Evolutionary conservation across 192 early-diverging fungal genomes (phyloP), one percentile per base, ranked within the genome.

Genomic region (Martensiomyces pterosporus): DNA sequence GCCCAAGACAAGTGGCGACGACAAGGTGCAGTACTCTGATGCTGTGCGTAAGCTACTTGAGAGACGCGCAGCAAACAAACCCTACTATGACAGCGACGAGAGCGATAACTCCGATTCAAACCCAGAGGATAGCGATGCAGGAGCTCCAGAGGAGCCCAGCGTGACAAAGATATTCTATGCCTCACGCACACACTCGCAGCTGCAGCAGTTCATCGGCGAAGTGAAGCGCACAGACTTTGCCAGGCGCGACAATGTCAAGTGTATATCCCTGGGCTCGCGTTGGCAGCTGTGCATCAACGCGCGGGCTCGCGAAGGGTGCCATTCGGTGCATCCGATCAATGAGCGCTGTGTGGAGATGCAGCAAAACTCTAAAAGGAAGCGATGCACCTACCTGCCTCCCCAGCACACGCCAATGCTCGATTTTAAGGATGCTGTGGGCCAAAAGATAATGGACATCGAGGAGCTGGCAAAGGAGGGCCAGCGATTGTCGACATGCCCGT

Each of bases 321-420:
- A 41, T 10, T 54, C 61, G 0, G 62, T 60, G 14, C 24, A 48
- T 16, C 60, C 52, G 15, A 41, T 94, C 3, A 94, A 93, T 50
- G 94, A 98, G 43, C 63, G 63, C 9, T 98, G 94, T 56, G 58
- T 89, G 43, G 94, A 95, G 38, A 60, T 93, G 56, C 91, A 92
- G 61, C 58, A 60, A 38, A 51, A 17, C 17, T 24, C 25, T 12
- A 67, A 37, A 47, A 53, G 27, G 3, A 52, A 58, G 17, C 59
- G 66, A 21, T 87, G 85, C 51, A 46, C 60, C 3, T 72, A 75
- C 54, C 49, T 84, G 25, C 79, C 77, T 2, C 25, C 42, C 7
- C 66, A 78, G 14, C 67, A 74, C 13, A 67, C 69, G 21, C 77
- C 67, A 34, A 65, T 85, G 66, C 52, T 77, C 16, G 70, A 81